Evolutionary conservation across 345 rosid genomes (phyloP).

Genomic region (Lenwebbia sp.): DNA sequence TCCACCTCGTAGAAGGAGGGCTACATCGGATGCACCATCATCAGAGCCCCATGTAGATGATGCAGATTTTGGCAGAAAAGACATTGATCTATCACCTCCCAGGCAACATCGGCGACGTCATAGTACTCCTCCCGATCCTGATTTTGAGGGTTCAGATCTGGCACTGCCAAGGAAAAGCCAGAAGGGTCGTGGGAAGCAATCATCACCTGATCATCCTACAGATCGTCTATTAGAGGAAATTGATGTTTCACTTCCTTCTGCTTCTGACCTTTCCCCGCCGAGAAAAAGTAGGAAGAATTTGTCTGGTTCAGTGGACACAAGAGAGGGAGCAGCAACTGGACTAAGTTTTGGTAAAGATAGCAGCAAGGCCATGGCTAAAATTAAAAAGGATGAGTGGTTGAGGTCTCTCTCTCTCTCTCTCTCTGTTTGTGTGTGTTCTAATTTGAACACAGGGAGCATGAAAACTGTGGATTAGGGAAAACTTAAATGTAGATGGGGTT

Average conservation of each 20-base stretch:
- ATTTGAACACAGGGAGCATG: not conserved
- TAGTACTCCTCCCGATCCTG: not conserved
- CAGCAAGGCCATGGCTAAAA: constrained; percentile 43
- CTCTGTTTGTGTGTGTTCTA: not conserved
- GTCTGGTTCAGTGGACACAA: constrained; percentile 18
- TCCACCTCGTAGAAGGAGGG: constrained; percentile 44
- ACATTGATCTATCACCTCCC: constrained; percentile 30
- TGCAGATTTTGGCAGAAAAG: constrained; percentile 13
- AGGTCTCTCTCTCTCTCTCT: constrained; percentile 28
- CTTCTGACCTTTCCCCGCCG: constrained; percentile 43
- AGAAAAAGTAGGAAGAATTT: constrained; percentile 38
- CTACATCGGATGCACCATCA: constrained; percentile 42
- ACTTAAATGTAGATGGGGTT: not conserved
- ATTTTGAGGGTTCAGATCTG: constrained; percentile 20
- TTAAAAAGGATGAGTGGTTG: constrained; percentile 41
- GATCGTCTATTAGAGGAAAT: constrained; percentile 1
- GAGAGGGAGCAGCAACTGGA: constrained; percentile 47
- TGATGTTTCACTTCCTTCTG: constrained; percentile 5
- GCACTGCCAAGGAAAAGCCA: constrained; percentile 39
- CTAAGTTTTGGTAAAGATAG: constrained; percentile 60
- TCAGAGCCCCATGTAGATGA: constrained; percentile 19
- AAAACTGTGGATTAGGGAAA: not conserved
- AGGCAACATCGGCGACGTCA: constrained; percentile 2
- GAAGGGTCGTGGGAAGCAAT: constrained; percentile 4
- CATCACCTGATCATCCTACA: not conserved